Base-by-base conservation (phyloP, 208 protist species). In the Porcisia hertigi region DNA sequence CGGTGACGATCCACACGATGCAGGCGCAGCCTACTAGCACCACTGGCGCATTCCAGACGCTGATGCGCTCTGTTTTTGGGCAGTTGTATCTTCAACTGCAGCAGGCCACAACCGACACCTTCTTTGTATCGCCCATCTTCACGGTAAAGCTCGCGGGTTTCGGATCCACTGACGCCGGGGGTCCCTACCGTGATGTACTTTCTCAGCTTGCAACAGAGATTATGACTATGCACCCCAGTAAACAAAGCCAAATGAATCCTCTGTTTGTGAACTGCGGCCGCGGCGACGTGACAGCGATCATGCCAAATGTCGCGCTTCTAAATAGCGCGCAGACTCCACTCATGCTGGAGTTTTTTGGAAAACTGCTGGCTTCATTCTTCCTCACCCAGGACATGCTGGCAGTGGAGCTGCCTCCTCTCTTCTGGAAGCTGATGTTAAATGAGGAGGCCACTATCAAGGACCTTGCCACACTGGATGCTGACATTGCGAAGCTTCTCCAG, bases 281-380 rank as follows among this genome's bases (percentile, higher is more conserved):
- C 59, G 86, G 83, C 18, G 88, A 86, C 4, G 81, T 73, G 18
- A 83, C 85, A 23, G 79, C 87, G 7, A 88, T 97, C 6, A 94
- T 96, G 91, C 92, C 94, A 0, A 96, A 96, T 71, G 72, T 85
- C 1, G 52, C 78, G 0, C 59, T 94, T 47, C 71, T 89, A 14
- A 69, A 76, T 18, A 90, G 80, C 62, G 84, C 78, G 25, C 94
- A 97, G 73, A 91, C 83, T n/a, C 85, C 86, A 11, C 80, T 94
- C 60, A 97, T 97, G 94, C 89, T 98, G 45, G 88, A 97, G 77
- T 98, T 98, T 79, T 90, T 98, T 58, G 96, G 96, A 23, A 95
- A 94, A 79, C 82, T 99, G 54, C 92, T 99, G 72, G 98, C 96
- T 11, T 84, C 94, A 14, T 97, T 94, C 69, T 95, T 99, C 62